Base-by-base conservation (phyloP, 108 stramenopile genomes). In the Cyclotella atomus region DNA sequence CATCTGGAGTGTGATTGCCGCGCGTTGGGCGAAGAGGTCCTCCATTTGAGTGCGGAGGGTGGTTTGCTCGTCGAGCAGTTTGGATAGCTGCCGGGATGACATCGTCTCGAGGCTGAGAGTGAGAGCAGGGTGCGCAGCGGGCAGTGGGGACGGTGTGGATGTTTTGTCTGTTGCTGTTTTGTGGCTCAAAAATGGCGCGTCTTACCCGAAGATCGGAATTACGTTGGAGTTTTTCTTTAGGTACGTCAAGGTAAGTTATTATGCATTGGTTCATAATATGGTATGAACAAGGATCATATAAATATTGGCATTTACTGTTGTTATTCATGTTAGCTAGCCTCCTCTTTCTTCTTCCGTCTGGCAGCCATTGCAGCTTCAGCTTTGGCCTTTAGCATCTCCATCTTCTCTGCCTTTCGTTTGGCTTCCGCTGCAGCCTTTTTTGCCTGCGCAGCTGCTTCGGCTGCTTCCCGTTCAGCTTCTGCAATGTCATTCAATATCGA, bases 351-450 rank as follows among this genome's bases (percentile, higher is more conserved):
- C 25, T 73, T 70, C 17, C 79, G 71, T 20, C 79, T 43, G 20
- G 72, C 62, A 25, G 68, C 73, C 79, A 81, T 81, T 19, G 79
- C 79, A 12, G 79, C 79, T 32, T 68, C 79, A 29, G 79, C 79
- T 59, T 52, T 50, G 17, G 68, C 79, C 46, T 81, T 73, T 16
- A 81, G 52, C 77, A 88, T 55, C 59, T 87, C 86, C 88, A 95
- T 88, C 80, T 92, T 92, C 34, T 86, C 90, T 20, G 85, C 88
- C 59, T 92, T 92, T 24, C 89, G 74, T 36, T 84, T 59, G 3
- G 93, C 93, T 56, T 91, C 89, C 30, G 73, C 82, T 3, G 79
- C 82, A n/a, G 74, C 73, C 21, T 43, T 59, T 59, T 81, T 74
- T 33, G 79, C 79, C 24, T 69, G 45, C 24, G 73, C 77, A 19